These are phyloP conservation scores for Verticillium zaregamsianum DNA, from an alignment of 2,329 filamentous ascomycete genomes.

Conservation along the genomic window DNA sequence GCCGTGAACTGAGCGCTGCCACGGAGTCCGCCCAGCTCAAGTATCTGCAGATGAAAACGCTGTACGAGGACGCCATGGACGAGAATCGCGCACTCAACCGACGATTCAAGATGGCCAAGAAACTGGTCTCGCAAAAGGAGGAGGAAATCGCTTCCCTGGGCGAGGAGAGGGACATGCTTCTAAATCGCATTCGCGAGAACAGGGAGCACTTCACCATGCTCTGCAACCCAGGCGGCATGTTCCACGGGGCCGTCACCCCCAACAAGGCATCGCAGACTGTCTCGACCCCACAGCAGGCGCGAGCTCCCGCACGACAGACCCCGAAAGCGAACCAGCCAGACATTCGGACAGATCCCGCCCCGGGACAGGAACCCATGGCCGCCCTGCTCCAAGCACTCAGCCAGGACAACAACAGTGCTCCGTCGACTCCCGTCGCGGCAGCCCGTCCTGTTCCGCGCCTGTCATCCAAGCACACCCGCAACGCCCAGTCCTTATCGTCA, in stretches of 20 bases:
- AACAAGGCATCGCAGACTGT: conserved; percentile 34
- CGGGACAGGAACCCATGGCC: conserved; percentile 64
- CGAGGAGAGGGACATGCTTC: conserved; percentile 73
- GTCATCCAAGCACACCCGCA: conserved; percentile 64
- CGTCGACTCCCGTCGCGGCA: conserved; percentile 59
- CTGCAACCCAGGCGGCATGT: conserved; percentile 68
- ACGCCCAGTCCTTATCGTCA: conserved; percentile 79
- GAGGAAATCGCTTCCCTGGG: conserved; percentile 65
- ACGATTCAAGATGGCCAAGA: conserved; percentile 69
- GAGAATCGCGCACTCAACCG: conserved; percentile 62
- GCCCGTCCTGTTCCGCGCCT: conserved; percentile 43
- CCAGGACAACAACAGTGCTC: conserved; percentile 70
- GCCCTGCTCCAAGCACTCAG: conserved; percentile 77
- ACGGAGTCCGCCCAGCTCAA: conserved; percentile 50
- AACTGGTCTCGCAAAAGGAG: conserved; percentile 72
- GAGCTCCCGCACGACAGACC: conserved; percentile 48
- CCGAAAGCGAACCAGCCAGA: conserved; percentile 36
- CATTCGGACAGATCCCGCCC: conserved; percentile 37
- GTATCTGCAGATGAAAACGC: conserved; percentile 59
- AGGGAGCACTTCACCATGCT: conserved; percentile 79
- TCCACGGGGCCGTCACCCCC: conserved; percentile 59
- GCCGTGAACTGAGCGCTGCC: conserved; percentile 46
- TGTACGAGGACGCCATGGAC: conserved; percentile 61
- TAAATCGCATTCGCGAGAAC: conserved; percentile 84
- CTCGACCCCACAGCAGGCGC: conserved; percentile 39